These are phyloP conservation scores for Xylaria multiplex DNA, from an alignment of 2,329 filamentous ascomycete genomes.

Conservation along the genomic window DNA sequence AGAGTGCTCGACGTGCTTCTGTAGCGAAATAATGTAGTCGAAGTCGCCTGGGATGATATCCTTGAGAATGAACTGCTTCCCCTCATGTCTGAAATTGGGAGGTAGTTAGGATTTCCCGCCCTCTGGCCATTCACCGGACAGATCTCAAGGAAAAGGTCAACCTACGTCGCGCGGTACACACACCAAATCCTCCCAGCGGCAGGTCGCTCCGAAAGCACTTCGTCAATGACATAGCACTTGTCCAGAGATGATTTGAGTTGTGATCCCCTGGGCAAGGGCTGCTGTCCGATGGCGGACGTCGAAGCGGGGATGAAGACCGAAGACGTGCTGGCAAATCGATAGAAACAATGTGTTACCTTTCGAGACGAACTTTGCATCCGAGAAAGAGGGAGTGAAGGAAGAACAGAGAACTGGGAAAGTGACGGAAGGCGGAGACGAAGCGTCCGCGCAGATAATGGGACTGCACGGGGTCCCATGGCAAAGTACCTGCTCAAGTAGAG, in stretches of 20 bases:
- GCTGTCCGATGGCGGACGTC: constrained; percentile 27
- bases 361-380: constrained; percentile 22
- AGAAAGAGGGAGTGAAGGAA: constrained; percentile 28
- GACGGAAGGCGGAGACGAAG: constrained; percentile 25
- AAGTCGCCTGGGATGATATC: constrained; percentile 29
- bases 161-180: constrained; percentile 29
- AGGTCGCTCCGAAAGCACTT: constrained; percentile 34
- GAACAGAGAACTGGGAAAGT: constrained; percentile 20
- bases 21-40: constrained; percentile 28
- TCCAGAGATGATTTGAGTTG: constrained; percentile 29
- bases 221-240: constrained; percentile 32
- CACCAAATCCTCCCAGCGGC: constrained; percentile 28
- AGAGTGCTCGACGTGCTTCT: constrained; percentile 30
- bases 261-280: constrained; percentile 27
- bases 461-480: constrained; percentile 24
- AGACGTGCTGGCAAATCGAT: constrained; percentile 24
- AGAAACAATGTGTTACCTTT: constrained; percentile 25
- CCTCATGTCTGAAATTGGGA: constrained; percentile 26
- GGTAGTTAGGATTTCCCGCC: constrained; percentile 25
- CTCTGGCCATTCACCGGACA: constrained; percentile 26
- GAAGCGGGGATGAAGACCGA: constrained; percentile 22
- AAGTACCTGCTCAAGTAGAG: constrained; percentile 22
- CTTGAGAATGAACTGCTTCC: constrained; percentile 29
- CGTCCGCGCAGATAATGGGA: constrained; percentile 27
- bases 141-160: constrained; percentile 24